Conservation (phyloP, 1,284 basidiomycete genomes). For the Coniferiporia sulphurascens region DNA sequence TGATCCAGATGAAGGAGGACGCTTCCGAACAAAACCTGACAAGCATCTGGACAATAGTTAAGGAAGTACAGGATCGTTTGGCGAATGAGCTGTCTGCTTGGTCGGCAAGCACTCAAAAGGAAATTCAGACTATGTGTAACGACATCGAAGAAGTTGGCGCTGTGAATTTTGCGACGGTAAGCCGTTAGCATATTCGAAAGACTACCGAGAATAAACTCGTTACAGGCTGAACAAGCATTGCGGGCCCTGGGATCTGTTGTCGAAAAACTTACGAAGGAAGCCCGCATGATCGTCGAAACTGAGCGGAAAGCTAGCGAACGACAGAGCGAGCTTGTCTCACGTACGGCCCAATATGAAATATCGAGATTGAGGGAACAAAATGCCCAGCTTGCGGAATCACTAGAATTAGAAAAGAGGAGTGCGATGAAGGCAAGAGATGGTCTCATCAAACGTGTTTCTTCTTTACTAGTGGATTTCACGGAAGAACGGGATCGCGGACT, state of each 20-base stretch:
- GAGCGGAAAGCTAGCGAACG: constrained; percentile 50
- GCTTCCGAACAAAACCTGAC: constrained; percentile 15
- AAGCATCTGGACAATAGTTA: constrained; percentile 37
- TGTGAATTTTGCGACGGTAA: constrained; percentile 34
- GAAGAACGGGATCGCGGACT: constrained; percentile 67
- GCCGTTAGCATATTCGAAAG: constrained; percentile 20
- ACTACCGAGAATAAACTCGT: constrained; percentile 6
- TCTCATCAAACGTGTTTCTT: constrained; percentile 66
- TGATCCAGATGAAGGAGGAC: constrained; percentile 39
- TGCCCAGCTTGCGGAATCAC: constrained; percentile 51
- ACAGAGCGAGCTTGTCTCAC: constrained; percentile 46
- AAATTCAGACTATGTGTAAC: constrained; percentile 42
- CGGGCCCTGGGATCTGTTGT: constrained; percentile 49
- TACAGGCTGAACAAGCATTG: constrained; percentile 49
- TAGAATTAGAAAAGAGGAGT: constrained; percentile 64
- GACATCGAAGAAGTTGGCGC: constrained; percentile 41
- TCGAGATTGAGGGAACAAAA: constrained; percentile 70
- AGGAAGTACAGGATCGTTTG: constrained; percentile 50
- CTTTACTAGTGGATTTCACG: constrained; percentile 66
- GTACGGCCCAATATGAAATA: constrained; percentile 57
- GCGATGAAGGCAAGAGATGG: constrained; percentile 66
- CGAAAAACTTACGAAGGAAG: constrained; percentile 56
- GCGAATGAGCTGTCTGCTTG: constrained; percentile 49
- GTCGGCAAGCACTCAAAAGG: constrained; percentile 45
- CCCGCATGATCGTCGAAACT: constrained; percentile 49